Conservation (phyloP, 495 filamentous ascomycete species). For the Penicillium daleae region DNA sequence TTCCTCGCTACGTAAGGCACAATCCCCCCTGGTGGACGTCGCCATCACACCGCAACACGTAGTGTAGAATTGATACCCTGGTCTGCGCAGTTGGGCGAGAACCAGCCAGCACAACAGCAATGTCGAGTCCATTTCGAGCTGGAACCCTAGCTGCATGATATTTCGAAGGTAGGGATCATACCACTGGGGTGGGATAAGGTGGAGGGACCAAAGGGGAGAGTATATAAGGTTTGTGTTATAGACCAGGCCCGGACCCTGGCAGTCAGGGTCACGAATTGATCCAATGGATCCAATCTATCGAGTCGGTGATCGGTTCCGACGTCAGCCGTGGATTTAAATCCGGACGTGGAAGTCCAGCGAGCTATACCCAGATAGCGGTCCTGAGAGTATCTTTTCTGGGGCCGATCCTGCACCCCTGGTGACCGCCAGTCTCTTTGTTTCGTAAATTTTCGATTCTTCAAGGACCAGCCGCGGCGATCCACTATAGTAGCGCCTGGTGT, state of each 20-base stretch:
- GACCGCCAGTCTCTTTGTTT: background rate
- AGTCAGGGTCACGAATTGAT: background rate
- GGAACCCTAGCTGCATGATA: background rate
- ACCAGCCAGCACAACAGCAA: conserved; percentile 18
- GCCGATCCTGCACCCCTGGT: background rate
- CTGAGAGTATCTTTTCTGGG: background rate
- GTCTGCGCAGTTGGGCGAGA: conserved; percentile 8
- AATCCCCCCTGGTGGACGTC: background rate
- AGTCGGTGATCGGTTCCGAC: background rate
- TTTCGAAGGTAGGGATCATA: conserved; percentile 1
- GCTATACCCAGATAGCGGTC: background rate
- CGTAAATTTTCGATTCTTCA: background rate
- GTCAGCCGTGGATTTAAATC: conserved; percentile 6
- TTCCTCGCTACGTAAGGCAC: background rate
- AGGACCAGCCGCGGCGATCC: background rate
- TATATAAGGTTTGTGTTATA: background rate
- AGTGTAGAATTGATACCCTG: conserved; percentile 2
- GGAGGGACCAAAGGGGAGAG: background rate
- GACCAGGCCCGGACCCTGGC: background rate
- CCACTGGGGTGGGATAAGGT: background rate
- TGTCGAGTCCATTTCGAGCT: background rate
- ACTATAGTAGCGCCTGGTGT: background rate
- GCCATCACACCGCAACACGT: background rate
- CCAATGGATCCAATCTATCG: background rate
- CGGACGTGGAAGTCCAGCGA: background rate